phyloP scores from a whole-genome alignment of 2,329 filamentous ascomycete species.

The Venturia aucupariae region DNA sequence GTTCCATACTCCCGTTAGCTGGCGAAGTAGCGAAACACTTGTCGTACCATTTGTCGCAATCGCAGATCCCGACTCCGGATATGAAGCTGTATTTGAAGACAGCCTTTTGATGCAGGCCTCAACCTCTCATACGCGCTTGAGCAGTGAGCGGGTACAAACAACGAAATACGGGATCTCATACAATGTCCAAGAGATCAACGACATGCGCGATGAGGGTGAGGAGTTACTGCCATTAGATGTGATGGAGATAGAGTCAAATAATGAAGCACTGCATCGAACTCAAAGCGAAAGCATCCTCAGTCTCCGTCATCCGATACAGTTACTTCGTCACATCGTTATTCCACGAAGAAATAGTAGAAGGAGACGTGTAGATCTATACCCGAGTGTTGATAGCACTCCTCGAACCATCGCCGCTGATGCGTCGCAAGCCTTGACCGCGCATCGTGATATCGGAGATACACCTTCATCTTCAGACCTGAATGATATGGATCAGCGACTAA shows the following conservation, averaged over 20 bases:
- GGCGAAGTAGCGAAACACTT: not conserved
- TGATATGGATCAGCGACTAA: not conserved
- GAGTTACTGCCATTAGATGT: not conserved
- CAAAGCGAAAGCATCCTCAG: not conserved
- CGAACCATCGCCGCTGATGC: not conserved
- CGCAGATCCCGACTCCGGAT: not conserved
- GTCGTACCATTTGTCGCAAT: not conserved
- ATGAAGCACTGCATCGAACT: not conserved
- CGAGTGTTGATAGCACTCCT: not conserved
- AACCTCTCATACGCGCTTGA: not conserved
- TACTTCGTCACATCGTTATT: not conserved
- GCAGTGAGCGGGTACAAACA: not conserved
- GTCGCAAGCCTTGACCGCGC: not conserved
- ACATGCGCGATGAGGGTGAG: not conserved
- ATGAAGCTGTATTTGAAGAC: not conserved
- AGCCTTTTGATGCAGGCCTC: not conserved
- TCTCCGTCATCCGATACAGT: not conserved
- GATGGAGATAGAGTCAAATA: not conserved
- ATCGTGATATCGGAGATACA: not conserved
- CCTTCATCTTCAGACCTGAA: not conserved
- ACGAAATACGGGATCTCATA: not conserved
- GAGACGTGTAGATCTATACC: not conserved
- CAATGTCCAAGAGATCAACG: not conserved
- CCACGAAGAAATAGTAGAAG: not conserved
- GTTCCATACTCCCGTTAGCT: not conserved